Conservation (phyloP, 495 filamentous ascomycete species). For the Penicillium coprophilum region DNA sequence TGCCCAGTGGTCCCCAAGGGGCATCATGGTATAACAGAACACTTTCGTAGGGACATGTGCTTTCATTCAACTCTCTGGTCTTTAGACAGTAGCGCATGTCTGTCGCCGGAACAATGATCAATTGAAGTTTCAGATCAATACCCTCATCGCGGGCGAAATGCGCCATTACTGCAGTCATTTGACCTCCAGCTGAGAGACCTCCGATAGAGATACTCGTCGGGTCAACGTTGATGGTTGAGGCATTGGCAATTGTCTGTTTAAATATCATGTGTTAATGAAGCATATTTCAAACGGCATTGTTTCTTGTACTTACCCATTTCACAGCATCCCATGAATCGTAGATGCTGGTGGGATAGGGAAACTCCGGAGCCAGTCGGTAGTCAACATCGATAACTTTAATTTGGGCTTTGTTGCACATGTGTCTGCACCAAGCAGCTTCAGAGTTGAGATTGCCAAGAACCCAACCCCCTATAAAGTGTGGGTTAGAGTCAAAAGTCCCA, state of each 20-base stretch:
- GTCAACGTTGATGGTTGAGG: slow-evolving; percentile 42
- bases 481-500: neutral
- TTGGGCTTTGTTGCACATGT: slow-evolving; percentile 42
- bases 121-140: slow-evolving; percentile 30
- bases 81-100: slow-evolving; percentile 27
- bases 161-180: slow-evolving; percentile 42
- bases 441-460: slow-evolving; percentile 43
- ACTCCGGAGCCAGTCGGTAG: slow-evolving; percentile 35
- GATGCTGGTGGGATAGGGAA: slow-evolving; percentile 31
- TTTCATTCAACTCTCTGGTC: slow-evolving; percentile 1
- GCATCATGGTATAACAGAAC: slow-evolving; percentile 22
- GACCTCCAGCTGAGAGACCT: slow-evolving; percentile 47
- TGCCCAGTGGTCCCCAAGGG: slow-evolving; percentile 27
- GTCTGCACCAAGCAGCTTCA: slow-evolving; percentile 42
- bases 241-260: slow-evolving; percentile 24
- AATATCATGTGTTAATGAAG: neutral
- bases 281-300: neutral
- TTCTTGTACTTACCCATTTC: slow-evolving; percentile 27
- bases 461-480: slow-evolving; percentile 36
- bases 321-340: slow-evolving; percentile 42
- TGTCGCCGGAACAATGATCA: slow-evolving; percentile 27
- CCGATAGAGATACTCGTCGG: slow-evolving; percentile 50
- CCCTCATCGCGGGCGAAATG: slow-evolving; percentile 48
- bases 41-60: slow-evolving; percentile 24
- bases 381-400: slow-evolving; percentile 44